A percentile compares a stretch with the other conserved stretches of the same genome.
phyloP scores from a whole-genome alignment of 2,329 filamentous ascomycete species.

The Talaromyces rugulosus region DNA sequence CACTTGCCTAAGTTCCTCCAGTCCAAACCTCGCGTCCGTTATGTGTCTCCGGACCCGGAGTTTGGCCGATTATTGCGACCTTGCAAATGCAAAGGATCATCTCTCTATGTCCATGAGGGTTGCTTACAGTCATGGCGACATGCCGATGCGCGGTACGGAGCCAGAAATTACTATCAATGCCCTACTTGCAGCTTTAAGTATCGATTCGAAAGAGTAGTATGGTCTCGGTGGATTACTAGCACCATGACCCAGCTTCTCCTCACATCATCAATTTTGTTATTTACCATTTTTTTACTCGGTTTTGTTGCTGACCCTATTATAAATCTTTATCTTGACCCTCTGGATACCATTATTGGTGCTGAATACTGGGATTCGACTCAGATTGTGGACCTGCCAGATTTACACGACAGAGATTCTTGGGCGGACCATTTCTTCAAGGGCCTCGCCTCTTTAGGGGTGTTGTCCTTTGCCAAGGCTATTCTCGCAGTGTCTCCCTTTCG shows the following conservation, averaged over 20 bases:
- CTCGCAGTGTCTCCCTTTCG: conserved; percentile 70
- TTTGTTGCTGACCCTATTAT: conserved; percentile 92
- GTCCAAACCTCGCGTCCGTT: conserved; percentile 56
- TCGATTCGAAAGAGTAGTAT: conserved; percentile 69
- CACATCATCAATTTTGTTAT: conserved; percentile 66
- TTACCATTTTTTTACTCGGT: conserved; percentile 75
- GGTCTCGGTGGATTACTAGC: conserved; percentile 67
- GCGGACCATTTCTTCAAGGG: conserved; percentile 82
- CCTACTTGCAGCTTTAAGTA: conserved; percentile 85
- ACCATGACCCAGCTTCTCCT: conserved; percentile 63
- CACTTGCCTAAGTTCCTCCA: conserved; percentile 55
- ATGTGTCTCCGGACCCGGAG: conserved; percentile 69
- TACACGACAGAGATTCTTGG: conserved; percentile 62
- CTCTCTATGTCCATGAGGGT: conserved; percentile 89
- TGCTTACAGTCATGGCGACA: conserved; percentile 82
- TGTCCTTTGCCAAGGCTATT: conserved; percentile 79
- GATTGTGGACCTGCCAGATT: conserved; percentile 29
- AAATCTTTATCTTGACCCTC: conserved; percentile 78
- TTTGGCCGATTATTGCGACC: conserved; percentile 78
- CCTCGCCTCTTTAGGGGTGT: conserved; percentile 78
- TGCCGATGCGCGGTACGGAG: conserved; percentile 60
- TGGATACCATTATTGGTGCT: conserved; percentile 56
- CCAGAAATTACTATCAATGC: conserved; percentile 78
- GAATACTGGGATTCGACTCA: conserved; percentile 34
- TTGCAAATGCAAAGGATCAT: conserved; percentile 88